A percentile compares a stretch with the other conserved stretches of the same genome.
phyloP scores from a whole-genome alignment of 768 basidiomycete species.

The Boletus speciosus region DNA sequence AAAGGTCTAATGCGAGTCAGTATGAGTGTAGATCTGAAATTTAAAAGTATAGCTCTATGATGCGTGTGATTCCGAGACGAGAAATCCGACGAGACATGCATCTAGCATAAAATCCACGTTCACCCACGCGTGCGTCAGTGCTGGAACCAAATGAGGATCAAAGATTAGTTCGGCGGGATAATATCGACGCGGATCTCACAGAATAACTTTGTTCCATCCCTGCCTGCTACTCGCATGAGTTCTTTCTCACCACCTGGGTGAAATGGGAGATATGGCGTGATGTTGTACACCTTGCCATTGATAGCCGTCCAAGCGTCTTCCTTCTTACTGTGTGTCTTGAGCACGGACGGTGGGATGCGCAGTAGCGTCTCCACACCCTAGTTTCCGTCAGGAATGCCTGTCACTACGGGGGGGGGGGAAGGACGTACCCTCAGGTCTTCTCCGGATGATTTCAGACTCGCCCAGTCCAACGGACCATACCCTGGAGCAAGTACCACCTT shows the following conservation, averaged over 20 bases:
- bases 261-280: constrained; percentile 85
- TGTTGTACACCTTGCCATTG: constrained; percentile 94
- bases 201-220: constrained; percentile 93
- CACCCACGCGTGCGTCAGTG: constrained; percentile 93
- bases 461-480: constrained; percentile 93
- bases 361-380: constrained; percentile 69
- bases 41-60: constrained; percentile 24
- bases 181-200: constrained; percentile 47
- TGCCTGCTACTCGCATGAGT: constrained; percentile 90
- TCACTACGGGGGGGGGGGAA: not conserved
- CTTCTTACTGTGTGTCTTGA: constrained; percentile 76
- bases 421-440: constrained; percentile 66
- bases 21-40: not conserved
- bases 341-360: constrained; percentile 71
- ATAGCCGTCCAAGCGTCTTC: constrained; percentile 94
- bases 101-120: constrained; percentile 96
- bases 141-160: constrained; percentile 38
- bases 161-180: constrained; percentile 4
- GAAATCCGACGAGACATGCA: constrained; percentile 85
- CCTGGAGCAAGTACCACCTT: constrained; percentile 93
- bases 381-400: not conserved
- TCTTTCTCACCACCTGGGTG: constrained; percentile 96
- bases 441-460: constrained; percentile 78
- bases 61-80: constrained; percentile 65
- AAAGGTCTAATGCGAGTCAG: not conserved